Conservation (phyloP, 2,329 filamentous ascomycete genomes). For the Bipolaris gigantea region DNA sequence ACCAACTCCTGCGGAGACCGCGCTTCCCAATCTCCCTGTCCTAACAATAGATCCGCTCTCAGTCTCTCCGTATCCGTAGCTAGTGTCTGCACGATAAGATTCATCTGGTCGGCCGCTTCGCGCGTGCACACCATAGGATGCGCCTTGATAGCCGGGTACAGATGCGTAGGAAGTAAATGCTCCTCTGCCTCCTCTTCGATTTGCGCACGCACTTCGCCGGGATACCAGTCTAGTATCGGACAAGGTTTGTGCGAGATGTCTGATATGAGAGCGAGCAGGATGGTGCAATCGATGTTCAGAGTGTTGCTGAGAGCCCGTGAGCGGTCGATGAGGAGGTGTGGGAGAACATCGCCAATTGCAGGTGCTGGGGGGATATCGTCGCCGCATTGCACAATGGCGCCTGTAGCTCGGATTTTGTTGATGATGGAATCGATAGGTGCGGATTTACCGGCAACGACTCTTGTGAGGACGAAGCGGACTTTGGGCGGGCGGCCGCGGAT, state of each 20-base stretch:
- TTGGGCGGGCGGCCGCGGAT: slow-evolving; percentile 62
- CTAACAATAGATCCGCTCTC: slow-evolving; percentile 63
- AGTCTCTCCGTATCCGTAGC: slow-evolving; percentile 50
- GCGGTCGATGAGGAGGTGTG: slow-evolving; percentile 44
- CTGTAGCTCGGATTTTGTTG: slow-evolving; percentile 57
- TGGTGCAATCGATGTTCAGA: slow-evolving; percentile 67
- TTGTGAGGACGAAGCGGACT: slow-evolving; percentile 63
- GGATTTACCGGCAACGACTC: slow-evolving; percentile 55
- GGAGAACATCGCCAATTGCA: slow-evolving; percentile 29
- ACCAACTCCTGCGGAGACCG: slow-evolving; percentile 20
- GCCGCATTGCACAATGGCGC: slow-evolving; percentile 44
- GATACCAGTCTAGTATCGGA: slow-evolving; percentile 55
- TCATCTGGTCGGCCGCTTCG: slow-evolving; percentile 67
- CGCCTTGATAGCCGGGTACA: slow-evolving; percentile 63
- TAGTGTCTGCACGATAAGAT: slow-evolving; percentile 44
- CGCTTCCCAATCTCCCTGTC: slow-evolving; percentile 39
- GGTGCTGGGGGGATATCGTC: slow-evolving; percentile 30
- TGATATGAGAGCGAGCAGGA: slow-evolving; percentile 71
- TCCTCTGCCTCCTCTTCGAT: slow-evolving; percentile 65
- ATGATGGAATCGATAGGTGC: slow-evolving; percentile 61
- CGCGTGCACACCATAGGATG: slow-evolving; percentile 66
- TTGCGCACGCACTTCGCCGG: slow-evolving; percentile 64
- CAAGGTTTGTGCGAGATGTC: slow-evolving; percentile 67
- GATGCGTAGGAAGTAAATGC: slow-evolving; percentile 60
- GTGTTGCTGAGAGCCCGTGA: slow-evolving; percentile 47